phyloP scores from a whole-genome alignment of 176 grass and related monocot species.

The Lolium rigidum region DNA sequence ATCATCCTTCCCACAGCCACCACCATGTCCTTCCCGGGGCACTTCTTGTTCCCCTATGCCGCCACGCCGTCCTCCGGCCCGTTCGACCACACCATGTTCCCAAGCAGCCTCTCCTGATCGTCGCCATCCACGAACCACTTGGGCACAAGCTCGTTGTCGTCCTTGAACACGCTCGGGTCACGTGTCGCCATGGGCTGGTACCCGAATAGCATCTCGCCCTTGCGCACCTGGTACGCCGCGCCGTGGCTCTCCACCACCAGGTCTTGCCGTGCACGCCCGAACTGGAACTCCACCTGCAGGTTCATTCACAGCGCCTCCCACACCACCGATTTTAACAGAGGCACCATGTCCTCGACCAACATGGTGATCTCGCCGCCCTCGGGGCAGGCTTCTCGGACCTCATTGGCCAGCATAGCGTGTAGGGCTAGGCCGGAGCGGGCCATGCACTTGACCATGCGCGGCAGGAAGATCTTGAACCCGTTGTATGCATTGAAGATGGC shows the following conservation, averaged over 20 bases:
- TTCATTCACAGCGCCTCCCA: constrained; percentile 70
- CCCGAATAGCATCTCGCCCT: constrained; percentile 80
- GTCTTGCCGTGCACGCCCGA: constrained; percentile 55
- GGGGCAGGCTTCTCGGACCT: constrained; percentile 43
- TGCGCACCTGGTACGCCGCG: constrained; percentile 58
- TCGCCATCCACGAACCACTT: constrained; percentile 51
- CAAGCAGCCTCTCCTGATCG: neutral
- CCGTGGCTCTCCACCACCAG: constrained; percentile 77
- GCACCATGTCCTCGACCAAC: constrained; percentile 55
- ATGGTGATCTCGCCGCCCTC: constrained; percentile 28
- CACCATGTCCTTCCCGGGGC: constrained; percentile 73
- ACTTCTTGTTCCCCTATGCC: constrained; percentile 72
- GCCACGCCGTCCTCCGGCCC: constrained; percentile 63
- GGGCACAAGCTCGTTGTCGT: constrained; percentile 50
- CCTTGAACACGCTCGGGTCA: constrained; percentile 65
- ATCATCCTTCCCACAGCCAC: constrained; percentile 59
- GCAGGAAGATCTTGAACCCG: constrained; percentile 76
- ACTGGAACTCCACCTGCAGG: constrained; percentile 86
- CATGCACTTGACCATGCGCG: constrained; percentile 63
- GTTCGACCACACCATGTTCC: constrained; percentile 90
- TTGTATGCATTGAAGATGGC: constrained; percentile 78
- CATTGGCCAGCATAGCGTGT: constrained; percentile 53
- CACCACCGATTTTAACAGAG: constrained; percentile 72
- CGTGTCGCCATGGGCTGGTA: constrained; percentile 74
- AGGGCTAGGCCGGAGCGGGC: constrained; percentile 38